Conservation (phyloP, 1,284 basidiomycete genomes). For the Austroboletus olivaceoglutinosus region DNA sequence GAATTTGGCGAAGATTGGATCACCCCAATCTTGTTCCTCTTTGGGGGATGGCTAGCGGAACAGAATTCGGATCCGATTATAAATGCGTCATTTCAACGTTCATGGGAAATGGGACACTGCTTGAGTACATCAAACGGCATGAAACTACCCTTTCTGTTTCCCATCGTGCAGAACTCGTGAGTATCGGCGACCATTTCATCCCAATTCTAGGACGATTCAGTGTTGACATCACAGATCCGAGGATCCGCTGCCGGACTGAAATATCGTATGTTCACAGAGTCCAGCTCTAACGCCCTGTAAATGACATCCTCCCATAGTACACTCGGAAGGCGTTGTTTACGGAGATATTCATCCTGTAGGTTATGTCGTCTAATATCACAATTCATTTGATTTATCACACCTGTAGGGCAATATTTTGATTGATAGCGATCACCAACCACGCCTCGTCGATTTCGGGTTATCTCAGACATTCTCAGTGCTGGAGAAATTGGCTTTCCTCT, state of each 20-base stretch:
- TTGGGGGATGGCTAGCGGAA: not conserved
- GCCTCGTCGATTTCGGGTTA: not conserved
- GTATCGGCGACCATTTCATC: not conserved
- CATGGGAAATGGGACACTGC: constrained; percentile 8
- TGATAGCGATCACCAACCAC: not conserved
- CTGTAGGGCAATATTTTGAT: constrained; percentile 6
- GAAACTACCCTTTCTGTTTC: not conserved
- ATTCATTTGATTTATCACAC: not conserved
- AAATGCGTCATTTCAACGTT: constrained; percentile 9
- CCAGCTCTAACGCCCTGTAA: not conserved
- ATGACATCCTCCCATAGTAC: constrained; percentile 1
- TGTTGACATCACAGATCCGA: not conserved
- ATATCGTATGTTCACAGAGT: constrained; percentile 4
- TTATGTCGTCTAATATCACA: not conserved
- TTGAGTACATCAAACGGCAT: not conserved
- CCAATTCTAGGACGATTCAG: not conserved
- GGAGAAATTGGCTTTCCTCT: not conserved
- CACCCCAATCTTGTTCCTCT: constrained; percentile 6
- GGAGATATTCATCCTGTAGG: constrained; percentile 1
- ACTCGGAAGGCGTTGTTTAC: not conserved
- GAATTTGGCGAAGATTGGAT: constrained; percentile 3
- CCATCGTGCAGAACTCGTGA: constrained; percentile 4
- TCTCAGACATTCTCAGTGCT: not conserved
- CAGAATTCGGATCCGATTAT: constrained; percentile 4
- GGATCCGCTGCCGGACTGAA: constrained; percentile 1